Base-by-base conservation (phyloP, 2,329 filamentous ascomycete species). In the Neodidymelliopsis sp. region DNA sequence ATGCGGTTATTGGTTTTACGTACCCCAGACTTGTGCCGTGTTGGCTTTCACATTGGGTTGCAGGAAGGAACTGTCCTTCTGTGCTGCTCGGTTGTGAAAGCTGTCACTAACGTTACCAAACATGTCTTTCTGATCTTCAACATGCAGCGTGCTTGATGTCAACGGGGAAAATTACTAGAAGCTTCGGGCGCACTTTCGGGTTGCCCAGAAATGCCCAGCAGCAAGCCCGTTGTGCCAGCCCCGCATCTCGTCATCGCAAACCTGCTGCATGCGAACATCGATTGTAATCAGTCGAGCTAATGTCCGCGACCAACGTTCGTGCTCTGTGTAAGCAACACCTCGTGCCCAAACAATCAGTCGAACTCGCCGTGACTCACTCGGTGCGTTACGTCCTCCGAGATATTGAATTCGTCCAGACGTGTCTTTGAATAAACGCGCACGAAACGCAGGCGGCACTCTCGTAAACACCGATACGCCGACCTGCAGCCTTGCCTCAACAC, bases 231-330 rank as follows among this genome's bases (percentile, higher is more conserved):
- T 35, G 49, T 42, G 51, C 43, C 44, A 39, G 39, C 28, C 39
- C 42, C 57, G 49, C 54, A 44, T 45, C 16, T 49, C 57, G 60
- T 62, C 60, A 63, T 63, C 41, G 52, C 27, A 33, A 53, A 50
- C 40, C 40, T 50, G 37, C 46, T 39, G 23, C 20, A 28, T 38
- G 27, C 47, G 24, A 42, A 36, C 39, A 33, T 33, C 31, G 39
- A 34, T 41, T 31, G 34, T 45, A 38, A 50, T 45, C 46, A 23
- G n/a, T n/a, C n/a, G n/a, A n/a, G n/a, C n/a, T n/a, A n/a, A 2
- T 28, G 23, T 20, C 28, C 25, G 20, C 25, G 28, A 40, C 35
- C 30, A 16, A 25, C 22, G 37, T 37, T n/a, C 33, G 27, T 38
- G 22, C 24, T 35, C 19, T 41, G 31, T 37, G 27, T 38, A 42